These are phyloP conservation scores for Arthrinium puccinioides DNA, from an alignment of 2,329 filamentous ascomycete genomes.

Conservation along the genomic window DNA sequence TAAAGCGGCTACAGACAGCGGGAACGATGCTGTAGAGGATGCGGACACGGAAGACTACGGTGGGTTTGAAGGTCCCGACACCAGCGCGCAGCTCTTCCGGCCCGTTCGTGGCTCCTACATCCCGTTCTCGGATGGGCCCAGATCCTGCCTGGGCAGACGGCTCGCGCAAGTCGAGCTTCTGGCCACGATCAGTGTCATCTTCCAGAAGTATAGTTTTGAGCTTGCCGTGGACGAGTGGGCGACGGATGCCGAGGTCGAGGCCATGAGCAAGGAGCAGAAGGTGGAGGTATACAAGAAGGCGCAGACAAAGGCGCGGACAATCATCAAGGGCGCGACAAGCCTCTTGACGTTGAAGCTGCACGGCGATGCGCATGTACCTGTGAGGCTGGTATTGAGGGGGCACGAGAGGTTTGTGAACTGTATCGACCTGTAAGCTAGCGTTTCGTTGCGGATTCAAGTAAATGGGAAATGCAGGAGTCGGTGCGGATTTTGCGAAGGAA, in stretches of 20 bases:
- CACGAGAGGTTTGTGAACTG: conserved; percentile 56
- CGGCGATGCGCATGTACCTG: conserved; percentile 49
- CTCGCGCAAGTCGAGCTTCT: conserved; percentile 55
- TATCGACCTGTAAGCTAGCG: background rate
- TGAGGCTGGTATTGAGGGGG: conserved; percentile 63
- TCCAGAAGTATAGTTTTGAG: conserved; percentile 59
- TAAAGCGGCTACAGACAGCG: conserved; percentile 13
- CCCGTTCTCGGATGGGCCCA: conserved; percentile 51
- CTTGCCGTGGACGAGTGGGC: conserved; percentile 58
- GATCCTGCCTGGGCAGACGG: conserved; percentile 50
- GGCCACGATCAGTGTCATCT: conserved; percentile 45
- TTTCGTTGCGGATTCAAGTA: no score
- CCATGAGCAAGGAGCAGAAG: conserved; percentile 39
- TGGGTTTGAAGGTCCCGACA: conserved; percentile 53
- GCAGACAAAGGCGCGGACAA: conserved; percentile 42
- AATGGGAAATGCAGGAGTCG: no score
- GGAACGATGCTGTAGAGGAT: conserved; percentile 12
- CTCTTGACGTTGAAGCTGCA: conserved; percentile 68
- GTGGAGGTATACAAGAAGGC: conserved; percentile 54
- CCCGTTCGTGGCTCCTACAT: conserved; percentile 49
- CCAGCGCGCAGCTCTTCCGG: conserved; percentile 53
- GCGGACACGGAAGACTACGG: conserved; percentile 47
- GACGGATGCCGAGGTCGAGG: conserved; percentile 43
- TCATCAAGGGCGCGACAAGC: conserved; percentile 48
- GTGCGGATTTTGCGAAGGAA: no score